Evolutionary conservation across 2,329 filamentous ascomycete species (phyloP), one percentile per base, ranked within the genome.

Genomic region (Diplodia seriata): DNA sequence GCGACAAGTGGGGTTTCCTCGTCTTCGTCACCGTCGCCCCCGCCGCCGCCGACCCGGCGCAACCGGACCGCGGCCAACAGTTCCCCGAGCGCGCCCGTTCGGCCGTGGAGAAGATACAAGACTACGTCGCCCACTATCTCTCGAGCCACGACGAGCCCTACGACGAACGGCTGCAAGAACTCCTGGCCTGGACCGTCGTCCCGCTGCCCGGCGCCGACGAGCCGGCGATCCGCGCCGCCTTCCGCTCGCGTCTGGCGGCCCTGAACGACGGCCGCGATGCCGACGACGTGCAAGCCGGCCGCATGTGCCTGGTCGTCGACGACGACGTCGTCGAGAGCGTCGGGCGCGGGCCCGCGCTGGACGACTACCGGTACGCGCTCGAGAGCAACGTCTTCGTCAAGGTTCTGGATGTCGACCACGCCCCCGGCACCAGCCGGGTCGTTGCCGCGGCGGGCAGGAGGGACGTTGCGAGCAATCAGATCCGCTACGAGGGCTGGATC

Each of bases 371-470:
- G 1, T 33, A 33, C 5, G 4, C 18, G 5, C 15, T 31, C 11
- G 51, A 55, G 51, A 31, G 51, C 51, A 55, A 36, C 2, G 53
- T 55, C 29, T 55, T 55, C n/a, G 31, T 55, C 53, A 55, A 55
- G 20, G 53, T 36, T 11, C 20, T 55, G 12, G 53, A 55, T 14
- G 9, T 55, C 5, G 14, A 38, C 53, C 31, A 55, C 8, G 3
- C 53, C 9, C 53, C 53, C 3, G 53, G 26, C 53, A 33, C 53
- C 6, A 33, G 18, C 53, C 6, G 20, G 1, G 29, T 55, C 53
- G 53, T 55, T 55, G 53, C 53, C 26, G 20, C 12, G 29, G 14
- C 29, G 1, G 53, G 29, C 14, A n/a, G 53, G 53, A n/a, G 26
- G 26, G 3, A 18, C 12, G n/a, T 20, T 36, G 12, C 53, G 9